Conservation (phyloP, 305 asterid genomes). For the Fraxinus angustifolia region DNA sequence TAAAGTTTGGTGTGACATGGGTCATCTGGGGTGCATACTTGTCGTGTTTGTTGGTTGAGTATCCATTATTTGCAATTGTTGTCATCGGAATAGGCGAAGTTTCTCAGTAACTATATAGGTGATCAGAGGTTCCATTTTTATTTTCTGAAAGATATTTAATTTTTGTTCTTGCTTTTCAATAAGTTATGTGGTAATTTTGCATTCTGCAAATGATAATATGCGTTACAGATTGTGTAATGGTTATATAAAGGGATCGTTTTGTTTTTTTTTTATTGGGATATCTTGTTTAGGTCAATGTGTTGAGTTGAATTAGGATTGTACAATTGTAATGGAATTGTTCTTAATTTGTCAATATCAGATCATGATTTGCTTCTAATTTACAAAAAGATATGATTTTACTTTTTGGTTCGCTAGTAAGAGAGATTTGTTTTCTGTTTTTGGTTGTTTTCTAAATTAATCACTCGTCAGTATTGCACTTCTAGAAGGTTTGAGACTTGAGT, state of each 20-base stretch:
- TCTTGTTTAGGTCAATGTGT: conserved; percentile 13
- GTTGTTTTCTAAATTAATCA: neutral
- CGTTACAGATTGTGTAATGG: conserved; percentile 17
- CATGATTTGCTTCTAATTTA: conserved; percentile 7
- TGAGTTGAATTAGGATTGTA: neutral
- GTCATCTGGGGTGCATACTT: conserved; percentile 26
- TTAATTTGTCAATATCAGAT: conserved; percentile 8
- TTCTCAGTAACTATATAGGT: conserved; percentile 25
- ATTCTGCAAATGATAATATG: conserved; percentile 5
- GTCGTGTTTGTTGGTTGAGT: conserved; percentile 19
- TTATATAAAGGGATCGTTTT: neutral
- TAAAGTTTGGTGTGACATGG: conserved; percentile 39
- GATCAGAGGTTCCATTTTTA: conserved; percentile 19
- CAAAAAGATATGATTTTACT: neutral
- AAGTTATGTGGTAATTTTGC: neutral
- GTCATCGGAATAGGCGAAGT: conserved; percentile 21
- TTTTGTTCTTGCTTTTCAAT: neutral
- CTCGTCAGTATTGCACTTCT: neutral
- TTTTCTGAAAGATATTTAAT: neutral
- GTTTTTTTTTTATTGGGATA: neutral
- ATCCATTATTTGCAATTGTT: neutral
- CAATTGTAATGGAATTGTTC: neutral
- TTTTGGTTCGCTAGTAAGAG: conserved; percentile 10
- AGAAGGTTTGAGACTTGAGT: neutral
- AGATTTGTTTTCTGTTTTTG: conserved; percentile 1